These are phyloP conservation scores for Colletotrichum plurivorum DNA, from an alignment of 2,329 filamentous ascomycete species.

Conservation along the genomic window DNA sequence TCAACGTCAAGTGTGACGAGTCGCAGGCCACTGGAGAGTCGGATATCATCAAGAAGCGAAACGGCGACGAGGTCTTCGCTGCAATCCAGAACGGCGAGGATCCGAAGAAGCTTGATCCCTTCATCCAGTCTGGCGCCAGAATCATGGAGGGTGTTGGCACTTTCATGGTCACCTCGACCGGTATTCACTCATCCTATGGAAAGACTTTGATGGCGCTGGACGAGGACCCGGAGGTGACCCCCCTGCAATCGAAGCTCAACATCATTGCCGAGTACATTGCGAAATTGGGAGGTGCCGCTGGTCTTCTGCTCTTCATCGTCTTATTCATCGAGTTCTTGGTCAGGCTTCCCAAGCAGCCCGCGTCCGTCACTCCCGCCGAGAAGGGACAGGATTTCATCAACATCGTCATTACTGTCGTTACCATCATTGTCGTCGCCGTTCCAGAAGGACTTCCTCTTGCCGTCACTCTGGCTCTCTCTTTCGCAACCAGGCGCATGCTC, in stretches of 20 bases:
- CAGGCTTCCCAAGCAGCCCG: conserved; percentile 67
- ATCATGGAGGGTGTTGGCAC: conserved; percentile 84
- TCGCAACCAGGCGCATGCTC: conserved; percentile 83
- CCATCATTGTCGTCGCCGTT: conserved; percentile 84
- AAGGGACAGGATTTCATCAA: conserved; percentile 86
- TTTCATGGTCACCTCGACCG: conserved; percentile 81
- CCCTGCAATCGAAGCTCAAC: conserved; percentile 82
- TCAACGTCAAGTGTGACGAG: conserved; percentile 83
- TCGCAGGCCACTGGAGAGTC: conserved; percentile 86
- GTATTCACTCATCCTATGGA: conserved; percentile 81
- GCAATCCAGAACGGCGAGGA: conserved; percentile 77
- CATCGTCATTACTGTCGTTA: conserved; percentile 84
- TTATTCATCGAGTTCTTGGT: conserved; percentile 89
- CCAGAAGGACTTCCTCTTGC: conserved; percentile 83
- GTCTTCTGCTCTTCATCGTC: conserved; percentile 84
- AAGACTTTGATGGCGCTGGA: conserved; percentile 82
- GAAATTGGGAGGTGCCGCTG: conserved; percentile 82
- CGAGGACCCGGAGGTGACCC: conserved; percentile 81
- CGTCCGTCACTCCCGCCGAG: conserved; percentile 69
- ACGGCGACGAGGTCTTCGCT: conserved; percentile 77
- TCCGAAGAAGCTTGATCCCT: conserved; percentile 82
- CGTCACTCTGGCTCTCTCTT: conserved; percentile 83
- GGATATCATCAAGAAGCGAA: conserved; percentile 78
- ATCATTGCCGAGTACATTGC: conserved; percentile 83
- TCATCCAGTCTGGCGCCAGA: conserved; percentile 87